Conservation (phyloP, 2,329 filamentous ascomycete species). For the Hypoxylon sp. region DNA sequence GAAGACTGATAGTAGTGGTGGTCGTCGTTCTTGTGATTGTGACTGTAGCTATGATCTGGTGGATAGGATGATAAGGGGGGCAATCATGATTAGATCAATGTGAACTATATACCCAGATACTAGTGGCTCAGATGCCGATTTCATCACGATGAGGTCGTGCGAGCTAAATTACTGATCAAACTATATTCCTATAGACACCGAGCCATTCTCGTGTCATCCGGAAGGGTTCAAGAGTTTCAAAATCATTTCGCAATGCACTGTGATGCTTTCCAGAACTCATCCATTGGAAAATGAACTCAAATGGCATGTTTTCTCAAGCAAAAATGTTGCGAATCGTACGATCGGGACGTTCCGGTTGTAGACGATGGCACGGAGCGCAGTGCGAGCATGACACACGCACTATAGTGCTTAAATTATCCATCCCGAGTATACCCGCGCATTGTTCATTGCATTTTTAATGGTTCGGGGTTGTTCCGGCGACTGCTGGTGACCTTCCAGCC, state of each 20-base stretch:
- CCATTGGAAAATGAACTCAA: conserved; percentile 34
- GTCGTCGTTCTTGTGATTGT: not conserved
- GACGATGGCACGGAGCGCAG: conserved; percentile 14
- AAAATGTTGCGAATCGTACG: conserved; percentile 36
- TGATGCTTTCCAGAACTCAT: conserved; percentile 25
- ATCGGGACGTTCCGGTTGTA: conserved; percentile 37
- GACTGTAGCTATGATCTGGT: conserved; percentile 22
- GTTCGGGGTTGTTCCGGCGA: not conserved
- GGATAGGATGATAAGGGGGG: conserved; percentile 6
- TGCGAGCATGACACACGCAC: not conserved
- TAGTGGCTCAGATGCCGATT: conserved; percentile 17
- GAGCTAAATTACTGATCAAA: conserved; percentile 37
- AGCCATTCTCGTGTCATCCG: conserved; percentile 44
- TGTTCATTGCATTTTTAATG: not conserved
- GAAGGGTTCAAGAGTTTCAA: conserved; percentile 36
- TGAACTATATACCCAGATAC: conserved; percentile 38
- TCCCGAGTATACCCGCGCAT: not conserved
- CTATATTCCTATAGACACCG: conserved; percentile 32
- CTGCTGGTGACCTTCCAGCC: not conserved
- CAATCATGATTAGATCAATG: conserved; percentile 32
- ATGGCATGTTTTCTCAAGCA: conserved; percentile 36
- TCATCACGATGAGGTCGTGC: conserved; percentile 26
- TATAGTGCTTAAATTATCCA: not conserved
- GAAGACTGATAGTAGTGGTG: conserved; percentile 6
- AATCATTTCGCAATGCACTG: conserved; percentile 32